phyloP scores from a whole-genome alignment of 1,284 basidiomycete genomes.

The Puccinia brachypodii region DNA sequence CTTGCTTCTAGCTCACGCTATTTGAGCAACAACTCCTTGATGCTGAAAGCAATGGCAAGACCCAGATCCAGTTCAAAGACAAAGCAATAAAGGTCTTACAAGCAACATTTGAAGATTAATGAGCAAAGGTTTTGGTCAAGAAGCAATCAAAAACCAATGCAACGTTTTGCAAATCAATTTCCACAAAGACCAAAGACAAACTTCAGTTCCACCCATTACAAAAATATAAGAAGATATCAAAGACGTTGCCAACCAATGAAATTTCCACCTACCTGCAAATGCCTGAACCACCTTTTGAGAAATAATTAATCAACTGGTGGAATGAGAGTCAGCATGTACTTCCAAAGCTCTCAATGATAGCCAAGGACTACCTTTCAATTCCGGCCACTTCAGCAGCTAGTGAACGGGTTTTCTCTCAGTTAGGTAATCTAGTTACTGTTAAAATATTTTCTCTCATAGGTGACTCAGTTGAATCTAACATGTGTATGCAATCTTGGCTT shows the following conservation, averaged over 20 bases:
- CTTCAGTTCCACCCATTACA: background rate
- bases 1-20: background rate
- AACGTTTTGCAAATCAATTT: background rate
- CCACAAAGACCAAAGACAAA: background rate
- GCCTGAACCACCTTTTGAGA: background rate
- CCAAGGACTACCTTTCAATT: conserved; percentile 9
- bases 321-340: background rate
- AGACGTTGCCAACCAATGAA: background rate
- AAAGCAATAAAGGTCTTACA: background rate
- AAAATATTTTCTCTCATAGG: background rate
- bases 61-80: conserved; percentile 11
- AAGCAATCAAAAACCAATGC: background rate
- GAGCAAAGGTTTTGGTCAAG: background rate
- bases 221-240: background rate
- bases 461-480: conserved; percentile 5
- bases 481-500: background rate
- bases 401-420: background rate
- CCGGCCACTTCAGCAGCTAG: conserved; percentile 2
- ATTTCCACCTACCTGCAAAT: conserved; percentile 1
- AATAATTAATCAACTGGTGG: background rate
- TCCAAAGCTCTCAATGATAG: background rate
- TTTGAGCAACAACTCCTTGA: background rate
- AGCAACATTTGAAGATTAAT: background rate
- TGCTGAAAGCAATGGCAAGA: background rate
- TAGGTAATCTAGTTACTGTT: background rate